These are phyloP conservation scores for Penicillium coprophilum DNA, from an alignment of 495 filamentous ascomycete species.

Conservation along the genomic window DNA sequence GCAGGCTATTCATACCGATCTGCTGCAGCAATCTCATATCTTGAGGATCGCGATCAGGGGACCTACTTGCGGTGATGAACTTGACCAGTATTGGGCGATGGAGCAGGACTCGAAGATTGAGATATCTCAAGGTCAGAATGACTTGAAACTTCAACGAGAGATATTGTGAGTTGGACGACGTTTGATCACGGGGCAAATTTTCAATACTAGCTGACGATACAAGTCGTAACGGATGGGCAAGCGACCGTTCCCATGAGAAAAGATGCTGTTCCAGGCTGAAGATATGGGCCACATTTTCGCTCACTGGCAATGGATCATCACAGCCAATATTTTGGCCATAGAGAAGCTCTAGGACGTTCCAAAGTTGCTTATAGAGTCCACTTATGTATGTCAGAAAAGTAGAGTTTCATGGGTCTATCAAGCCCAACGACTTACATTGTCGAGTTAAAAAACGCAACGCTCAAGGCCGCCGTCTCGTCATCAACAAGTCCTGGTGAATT, in stretches of 20 bases:
- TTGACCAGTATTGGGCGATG: slow-evolving; percentile 42
- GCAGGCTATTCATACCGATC: slow-evolving; percentile 39
- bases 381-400: slow-evolving; percentile 6
- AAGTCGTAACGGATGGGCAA: slow-evolving; percentile 14
- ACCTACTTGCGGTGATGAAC: slow-evolving; percentile 32
- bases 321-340: slow-evolving; percentile 45
- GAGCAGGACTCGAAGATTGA: slow-evolving; percentile 37
- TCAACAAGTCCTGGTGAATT: slow-evolving; percentile 16
- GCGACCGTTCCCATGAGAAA: slow-evolving; percentile 21
- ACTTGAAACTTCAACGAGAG: slow-evolving; percentile 29
- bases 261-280: slow-evolving; percentile 20
- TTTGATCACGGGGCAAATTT: slow-evolving; percentile 1
- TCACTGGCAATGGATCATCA: slow-evolving; percentile 14
- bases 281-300: slow-evolving; percentile 19
- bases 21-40: slow-evolving; percentile 26
- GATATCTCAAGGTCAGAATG: slow-evolving; percentile 39
- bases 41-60: slow-evolving; percentile 28
- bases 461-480: slow-evolving; percentile 16
- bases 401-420: neutral
- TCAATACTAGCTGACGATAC: slow-evolving; percentile 6
- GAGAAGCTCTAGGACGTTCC: slow-evolving; percentile 36
- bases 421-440: slow-evolving; percentile 31
- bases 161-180: neutral
- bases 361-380: slow-evolving; percentile 26
- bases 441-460: slow-evolving; percentile 37